Evolutionary conservation across 208 protist species (phyloP).

Genomic region (Phytomonas serpens): DNA sequence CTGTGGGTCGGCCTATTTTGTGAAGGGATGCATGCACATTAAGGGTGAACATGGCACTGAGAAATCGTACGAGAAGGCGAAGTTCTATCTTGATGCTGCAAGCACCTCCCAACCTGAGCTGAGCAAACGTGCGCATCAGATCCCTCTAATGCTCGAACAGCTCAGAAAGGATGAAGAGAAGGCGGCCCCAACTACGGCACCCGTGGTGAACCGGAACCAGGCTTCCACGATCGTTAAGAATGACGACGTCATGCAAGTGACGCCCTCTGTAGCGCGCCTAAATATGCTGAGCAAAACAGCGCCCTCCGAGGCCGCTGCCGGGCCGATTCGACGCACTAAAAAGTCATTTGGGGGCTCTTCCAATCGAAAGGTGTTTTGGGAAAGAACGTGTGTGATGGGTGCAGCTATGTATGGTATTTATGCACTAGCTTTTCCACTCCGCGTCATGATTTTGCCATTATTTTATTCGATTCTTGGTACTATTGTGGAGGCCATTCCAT

Average conservation of each 20-base stretch:
- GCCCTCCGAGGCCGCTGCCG: not conserved
- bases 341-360: not conserved
- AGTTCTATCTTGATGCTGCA: conserved; percentile 65
- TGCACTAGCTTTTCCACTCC: conserved; percentile 72
- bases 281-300: conserved; percentile 30
- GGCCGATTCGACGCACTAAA: not conserved
- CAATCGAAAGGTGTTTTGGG: conserved; percentile 63
- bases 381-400: conserved; percentile 43
- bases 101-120: conserved; percentile 54
- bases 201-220: not conserved
- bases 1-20: conserved; percentile 81
- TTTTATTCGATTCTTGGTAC: conserved; percentile 54
- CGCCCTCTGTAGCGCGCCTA: conserved; percentile 42
- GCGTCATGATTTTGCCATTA: conserved; percentile 56
- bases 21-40: conserved; percentile 78
- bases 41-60: conserved; percentile 71
- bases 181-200: not conserved
- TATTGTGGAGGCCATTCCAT: conserved; percentile 62
- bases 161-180: conserved; percentile 50
- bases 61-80: conserved; percentile 64
- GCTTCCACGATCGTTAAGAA: not conserved
- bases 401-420: conserved; percentile 53
- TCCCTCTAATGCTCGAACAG: conserved; percentile 55
- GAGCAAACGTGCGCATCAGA: conserved; percentile 44
- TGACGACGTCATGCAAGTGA: conserved; percentile 30